Base-by-base conservation (phyloP, 2,329 filamentous ascomycete species). In the Colletotrichum sojae region DNA sequence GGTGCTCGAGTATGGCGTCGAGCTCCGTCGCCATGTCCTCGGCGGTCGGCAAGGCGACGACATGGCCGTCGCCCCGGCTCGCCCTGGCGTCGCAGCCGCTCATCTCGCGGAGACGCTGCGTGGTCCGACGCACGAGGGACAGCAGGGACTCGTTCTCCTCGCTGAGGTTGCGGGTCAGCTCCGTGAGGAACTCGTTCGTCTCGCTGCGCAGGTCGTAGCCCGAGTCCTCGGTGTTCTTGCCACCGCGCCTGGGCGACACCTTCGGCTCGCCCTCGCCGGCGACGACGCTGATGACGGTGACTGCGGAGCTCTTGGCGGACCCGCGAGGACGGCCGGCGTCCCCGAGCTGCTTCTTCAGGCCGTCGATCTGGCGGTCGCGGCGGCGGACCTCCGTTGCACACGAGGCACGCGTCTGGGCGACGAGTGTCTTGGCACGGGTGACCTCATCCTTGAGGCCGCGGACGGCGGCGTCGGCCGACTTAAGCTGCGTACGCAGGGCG, bases 321-420 rank as follows among this genome's bases (percentile, higher is more conserved):
- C 89, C 89, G 75, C 86, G 86, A 73, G 87, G 89, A 72, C 89
- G 88, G 54, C 86, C 89, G 76, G 88, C 88, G 62, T 96, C 93
- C 3, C 89, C 87, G 71, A 98, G 86, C 77, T 97, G 94, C 73
- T 91, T 92, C 84, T 98, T 98, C 71, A 99, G 84, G 48, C 91
- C 90, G 72, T 97, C 93, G 72, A 98, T 91, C 80, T 97, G 93
- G 52, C 94, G 86, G 77, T 99, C 96, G 49, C 95, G 90, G 76
- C 97, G 95, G 70, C 95, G 91, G 53, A 98, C 89, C 76, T 99
- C 96, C 73, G 94, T 97, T 57, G 94, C 91, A 79, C 95, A 98
- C 72, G 95, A 91, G 6, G 92, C 89, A 70, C 95, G 90, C 2
- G 96, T 92, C 79, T 98, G 95, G 36, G 92, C 88, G 2, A 97